A percentile compares a stretch with the other conserved stretches of the same genome.
Conservation (phyloP, 1,284 basidiomycete species). For the Meripilus lineatus region DNA sequence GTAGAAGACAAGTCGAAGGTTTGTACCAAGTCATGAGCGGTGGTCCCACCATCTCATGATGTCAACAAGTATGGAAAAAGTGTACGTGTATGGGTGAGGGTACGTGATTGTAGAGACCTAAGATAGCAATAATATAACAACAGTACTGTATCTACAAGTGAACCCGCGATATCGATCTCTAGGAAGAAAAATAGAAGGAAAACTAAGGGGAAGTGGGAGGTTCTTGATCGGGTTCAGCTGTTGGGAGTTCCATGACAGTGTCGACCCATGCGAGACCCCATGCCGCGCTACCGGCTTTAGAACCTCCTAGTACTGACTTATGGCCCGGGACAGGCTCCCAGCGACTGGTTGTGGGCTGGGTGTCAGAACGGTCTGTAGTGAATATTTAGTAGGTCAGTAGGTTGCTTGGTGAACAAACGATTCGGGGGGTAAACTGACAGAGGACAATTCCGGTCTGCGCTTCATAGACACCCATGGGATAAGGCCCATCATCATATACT, state of each 20-base stretch:
- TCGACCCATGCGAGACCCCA: conserved; percentile 79
- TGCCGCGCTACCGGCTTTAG: conserved; percentile 67
- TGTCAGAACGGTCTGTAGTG: conserved; percentile 58
- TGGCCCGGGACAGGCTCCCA: conserved; percentile 51
- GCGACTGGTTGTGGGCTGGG: conserved; percentile 60
- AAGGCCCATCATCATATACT: conserved; percentile 26
- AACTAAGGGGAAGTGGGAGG: too few relatives aligned
- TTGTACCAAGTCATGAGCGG: conserved; percentile 71
- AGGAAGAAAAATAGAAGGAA: too few relatives aligned
- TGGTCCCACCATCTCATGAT: conserved; percentile 12
- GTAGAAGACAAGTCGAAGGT: conserved; percentile 55
- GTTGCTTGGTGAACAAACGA: conserved; percentile 10
- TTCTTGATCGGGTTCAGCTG: background rate
- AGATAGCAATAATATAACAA: too few relatives aligned
- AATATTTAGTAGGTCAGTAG: conserved; percentile 9
- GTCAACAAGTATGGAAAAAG: too few relatives aligned
- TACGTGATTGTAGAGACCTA: too few relatives aligned
- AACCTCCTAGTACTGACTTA: conserved; percentile 55
- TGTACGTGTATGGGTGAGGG: too few relatives aligned
- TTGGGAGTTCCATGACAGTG: conserved; percentile 51
- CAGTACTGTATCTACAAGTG: too few relatives aligned
- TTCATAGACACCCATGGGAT: conserved; percentile 65
- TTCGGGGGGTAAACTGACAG: conserved; percentile 45
- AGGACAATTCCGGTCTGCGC: conserved; percentile 65
- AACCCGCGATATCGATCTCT: too few relatives aligned